Conservation (phyloP, 345 rosid genomes). For the Eucalyptus pauciflora region DNA sequence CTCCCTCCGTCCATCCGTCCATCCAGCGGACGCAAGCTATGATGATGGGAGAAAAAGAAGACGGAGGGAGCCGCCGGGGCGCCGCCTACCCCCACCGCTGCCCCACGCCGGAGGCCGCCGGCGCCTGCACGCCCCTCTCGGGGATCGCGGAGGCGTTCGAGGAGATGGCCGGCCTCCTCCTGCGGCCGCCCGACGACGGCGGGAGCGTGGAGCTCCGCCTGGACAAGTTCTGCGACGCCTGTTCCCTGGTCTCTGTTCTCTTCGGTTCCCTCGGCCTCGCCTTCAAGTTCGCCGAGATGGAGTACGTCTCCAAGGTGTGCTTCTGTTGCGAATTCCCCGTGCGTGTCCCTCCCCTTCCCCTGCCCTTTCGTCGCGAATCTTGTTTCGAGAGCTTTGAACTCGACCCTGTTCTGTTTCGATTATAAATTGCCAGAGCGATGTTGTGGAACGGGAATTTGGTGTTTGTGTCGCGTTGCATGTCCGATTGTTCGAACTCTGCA, state of each 20-base stretch:
- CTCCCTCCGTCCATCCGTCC: neutral
- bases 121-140: constrained; percentile 19
- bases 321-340: neutral
- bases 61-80: neutral
- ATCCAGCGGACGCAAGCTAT: neutral
- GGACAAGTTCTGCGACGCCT: constrained; percentile 51
- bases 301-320: constrained; percentile 60
- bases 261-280: constrained; percentile 78
- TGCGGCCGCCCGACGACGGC: constrained; percentile 9
- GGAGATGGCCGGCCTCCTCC: constrained; percentile 19
- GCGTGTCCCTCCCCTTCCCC: neutral
- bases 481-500: neutral
- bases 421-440: neutral
- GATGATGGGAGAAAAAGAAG: neutral
- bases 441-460: neutral
- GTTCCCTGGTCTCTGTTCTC: constrained; percentile 58
- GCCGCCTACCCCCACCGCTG: neutral
- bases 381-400: neutral
- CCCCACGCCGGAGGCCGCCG: constrained; percentile 1
- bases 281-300: constrained; percentile 82
- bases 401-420: neutral
- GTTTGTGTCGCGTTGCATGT: neutral
- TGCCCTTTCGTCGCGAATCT: neutral
- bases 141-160: constrained; percentile 57
- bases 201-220: constrained; percentile 17